Evolutionary conservation across 208 protist species (phyloP).

Genomic region (Wallacemonas rigidus): DNA sequence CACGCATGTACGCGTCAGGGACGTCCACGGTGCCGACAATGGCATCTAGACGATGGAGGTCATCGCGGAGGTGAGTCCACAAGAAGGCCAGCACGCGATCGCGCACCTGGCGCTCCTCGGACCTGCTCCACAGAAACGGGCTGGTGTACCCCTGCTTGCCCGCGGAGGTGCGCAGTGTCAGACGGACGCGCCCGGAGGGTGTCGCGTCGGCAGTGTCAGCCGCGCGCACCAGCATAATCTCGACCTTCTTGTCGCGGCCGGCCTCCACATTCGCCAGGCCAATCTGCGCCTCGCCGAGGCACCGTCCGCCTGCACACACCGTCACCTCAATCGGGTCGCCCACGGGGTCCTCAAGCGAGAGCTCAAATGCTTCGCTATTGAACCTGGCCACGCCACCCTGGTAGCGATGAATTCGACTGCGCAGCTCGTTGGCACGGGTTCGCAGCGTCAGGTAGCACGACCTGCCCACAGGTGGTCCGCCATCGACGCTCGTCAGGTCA

Average conservation of each 20-base stretch:
- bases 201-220: slow-evolving; percentile 70
- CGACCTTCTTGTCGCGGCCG: slow-evolving; percentile 50
- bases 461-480: slow-evolving; percentile 36
- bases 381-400: slow-evolving; percentile 43
- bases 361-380: slow-evolving; percentile 47
- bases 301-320: slow-evolving; percentile 52
- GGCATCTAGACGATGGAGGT: slow-evolving; percentile 77
- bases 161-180: slow-evolving; percentile 40
- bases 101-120: slow-evolving; percentile 43
- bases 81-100: slow-evolving; percentile 70
- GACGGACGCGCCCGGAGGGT: slow-evolving; percentile 45
- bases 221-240: slow-evolving; percentile 62
- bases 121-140: slow-evolving; percentile 30
- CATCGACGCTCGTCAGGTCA: slow-evolving; percentile 47
- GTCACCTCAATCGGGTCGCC: slow-evolving; percentile 40
- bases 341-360: slow-evolving; percentile 42
- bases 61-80: slow-evolving; percentile 78
- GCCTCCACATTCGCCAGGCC: slow-evolving; percentile 60
- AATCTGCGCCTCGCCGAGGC: slow-evolving; percentile 63
- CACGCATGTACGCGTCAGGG: slow-evolving; percentile 54
- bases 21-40: slow-evolving; percentile 61
- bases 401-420: slow-evolving; percentile 41
- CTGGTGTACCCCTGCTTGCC: slow-evolving; percentile 44
- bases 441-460: slow-evolving; percentile 55
- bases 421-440: slow-evolving; percentile 31